Percentiles rank a stretch among this genome's conserved stretches.
Conservation (phyloP, 352 stramenopile species). For the Phytophthora sansomeana region DNA sequence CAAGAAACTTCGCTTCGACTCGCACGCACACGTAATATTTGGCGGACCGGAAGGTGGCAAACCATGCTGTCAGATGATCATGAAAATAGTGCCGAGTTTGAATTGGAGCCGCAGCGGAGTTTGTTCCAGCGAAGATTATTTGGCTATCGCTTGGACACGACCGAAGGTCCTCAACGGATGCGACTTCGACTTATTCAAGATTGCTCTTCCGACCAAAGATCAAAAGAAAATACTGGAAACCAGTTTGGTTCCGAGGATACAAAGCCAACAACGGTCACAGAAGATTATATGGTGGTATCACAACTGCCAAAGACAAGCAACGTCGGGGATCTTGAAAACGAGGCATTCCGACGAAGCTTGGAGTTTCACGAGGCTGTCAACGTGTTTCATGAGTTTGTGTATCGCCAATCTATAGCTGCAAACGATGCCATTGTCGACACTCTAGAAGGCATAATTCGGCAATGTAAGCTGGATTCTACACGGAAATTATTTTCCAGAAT, state of each 20-base stretch:
- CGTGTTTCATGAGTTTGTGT: constrained; percentile 49
- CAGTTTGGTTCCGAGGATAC: background rate
- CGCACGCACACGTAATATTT: constrained; percentile 54
- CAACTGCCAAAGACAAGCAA: background rate
- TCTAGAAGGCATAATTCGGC: constrained; percentile 26
- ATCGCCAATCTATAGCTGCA: background rate
- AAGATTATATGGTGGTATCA: background rate
- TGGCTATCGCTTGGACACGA: constrained; percentile 55
- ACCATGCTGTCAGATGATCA: background rate
- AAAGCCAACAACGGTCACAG: background rate
- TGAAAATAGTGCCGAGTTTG: background rate
- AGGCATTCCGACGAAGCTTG: constrained; percentile 36
- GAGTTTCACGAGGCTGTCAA: constrained; percentile 69
- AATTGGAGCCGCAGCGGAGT: constrained; percentile 33
- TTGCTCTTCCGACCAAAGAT: constrained; percentile 24
- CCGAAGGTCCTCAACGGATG: constrained; percentile 63
- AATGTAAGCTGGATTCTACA: constrained; percentile 33
- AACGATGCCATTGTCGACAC: background rate
- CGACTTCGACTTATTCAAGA: constrained; percentile 53
- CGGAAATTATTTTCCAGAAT: constrained; percentile 13
- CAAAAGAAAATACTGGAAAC: background rate
- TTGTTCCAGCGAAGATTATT: constrained; percentile 54
- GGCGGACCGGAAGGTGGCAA: constrained; percentile 50
- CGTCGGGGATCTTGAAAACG: constrained; percentile 11
- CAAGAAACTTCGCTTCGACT: constrained; percentile 43